Conservation (phyloP, 176 grass and related monocot species). For the Carex kokanica region DNA sequence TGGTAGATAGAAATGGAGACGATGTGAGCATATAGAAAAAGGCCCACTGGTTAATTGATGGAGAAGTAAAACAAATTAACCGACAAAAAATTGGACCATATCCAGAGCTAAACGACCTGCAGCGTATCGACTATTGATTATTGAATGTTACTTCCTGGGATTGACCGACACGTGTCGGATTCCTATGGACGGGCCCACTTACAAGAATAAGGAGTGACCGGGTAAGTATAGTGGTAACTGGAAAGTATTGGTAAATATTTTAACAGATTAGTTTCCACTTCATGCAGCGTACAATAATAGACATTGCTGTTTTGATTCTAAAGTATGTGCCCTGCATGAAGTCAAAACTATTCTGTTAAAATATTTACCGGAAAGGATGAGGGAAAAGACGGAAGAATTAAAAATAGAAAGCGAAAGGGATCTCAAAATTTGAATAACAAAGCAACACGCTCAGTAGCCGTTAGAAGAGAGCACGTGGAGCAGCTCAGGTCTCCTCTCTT, state of each 20-base stretch:
- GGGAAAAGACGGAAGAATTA: neutral
- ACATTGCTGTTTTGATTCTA: too few species aligned
- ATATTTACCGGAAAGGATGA: neutral
- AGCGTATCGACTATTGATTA: neutral
- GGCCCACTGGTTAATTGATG: neutral
- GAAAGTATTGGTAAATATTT: neutral
- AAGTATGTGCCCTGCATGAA: too few species aligned
- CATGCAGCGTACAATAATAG: too few species aligned
- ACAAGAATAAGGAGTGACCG: neutral
- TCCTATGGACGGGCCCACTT: neutral
- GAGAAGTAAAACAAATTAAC: neutral
- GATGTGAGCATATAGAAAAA: neutral
- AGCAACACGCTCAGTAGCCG: conserved; percentile 23
- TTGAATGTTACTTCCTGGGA: neutral
- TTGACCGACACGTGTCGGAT: neutral
- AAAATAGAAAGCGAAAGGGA: neutral
- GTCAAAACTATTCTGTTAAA: too few species aligned
- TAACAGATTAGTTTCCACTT: too few species aligned
- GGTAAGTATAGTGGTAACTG: neutral
- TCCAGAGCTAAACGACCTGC: neutral
- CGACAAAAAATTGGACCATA: neutral
- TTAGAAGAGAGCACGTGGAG: conserved; percentile 12
- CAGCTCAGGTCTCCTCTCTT: neutral
- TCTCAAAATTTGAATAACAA: conserved; percentile 20
- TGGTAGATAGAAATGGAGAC: neutral